Percentiles rank a stretch among this genome's conserved stretches.
These are phyloP conservation scores for Talaromyces sp. DNA, from an alignment of 2,329 filamentous ascomycete genomes.

Conservation along the genomic window DNA sequence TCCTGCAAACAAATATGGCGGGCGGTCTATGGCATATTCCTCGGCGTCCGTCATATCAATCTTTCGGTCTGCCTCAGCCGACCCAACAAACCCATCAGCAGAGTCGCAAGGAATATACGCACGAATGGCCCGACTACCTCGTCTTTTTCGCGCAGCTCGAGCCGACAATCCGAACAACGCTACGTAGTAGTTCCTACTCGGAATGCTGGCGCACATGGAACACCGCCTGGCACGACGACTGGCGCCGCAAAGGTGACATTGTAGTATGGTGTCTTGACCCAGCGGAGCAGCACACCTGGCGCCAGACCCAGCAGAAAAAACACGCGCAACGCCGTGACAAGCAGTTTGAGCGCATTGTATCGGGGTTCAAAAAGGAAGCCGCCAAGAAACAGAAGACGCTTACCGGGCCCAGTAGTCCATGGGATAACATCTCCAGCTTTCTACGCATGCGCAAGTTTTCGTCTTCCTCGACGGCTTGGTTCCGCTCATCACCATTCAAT, in stretches of 20 bases:
- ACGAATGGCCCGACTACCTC: slow-evolving; percentile 44
- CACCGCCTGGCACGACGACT: slow-evolving; percentile 58
- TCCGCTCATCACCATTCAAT: background rate
- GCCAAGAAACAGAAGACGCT: background rate
- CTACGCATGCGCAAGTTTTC: background rate
- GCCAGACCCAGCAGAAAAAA: slow-evolving; percentile 20
- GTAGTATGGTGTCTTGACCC: slow-evolving; percentile 52
- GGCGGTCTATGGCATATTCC: slow-evolving; percentile 30
- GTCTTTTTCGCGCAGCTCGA: slow-evolving; percentile 55
- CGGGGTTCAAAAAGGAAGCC: slow-evolving; percentile 23
- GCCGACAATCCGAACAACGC: slow-evolving; percentile 36
- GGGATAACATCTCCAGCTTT: background rate
- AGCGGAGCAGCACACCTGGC: slow-evolving; percentile 30
- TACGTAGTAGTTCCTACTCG: slow-evolving; percentile 45
- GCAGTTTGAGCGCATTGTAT: slow-evolving; percentile 31
- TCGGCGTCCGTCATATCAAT: slow-evolving; percentile 26
- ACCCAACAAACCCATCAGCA: slow-evolving; percentile 1
- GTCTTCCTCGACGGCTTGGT: background rate
- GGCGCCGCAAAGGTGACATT: slow-evolving; percentile 55
- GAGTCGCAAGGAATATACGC: slow-evolving; percentile 11
- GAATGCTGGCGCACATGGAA: slow-evolving; percentile 59
- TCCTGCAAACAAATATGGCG: slow-evolving; percentile 51
- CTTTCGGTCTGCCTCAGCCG: slow-evolving; percentile 1
- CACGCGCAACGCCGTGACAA: slow-evolving; percentile 19
- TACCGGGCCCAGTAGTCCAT: background rate